Percentiles rank a stretch among this genome's conserved stretches.
phyloP scores from a whole-genome alignment of 176 grass and related monocot species.

The Tillandsia leiboldiana region DNA sequence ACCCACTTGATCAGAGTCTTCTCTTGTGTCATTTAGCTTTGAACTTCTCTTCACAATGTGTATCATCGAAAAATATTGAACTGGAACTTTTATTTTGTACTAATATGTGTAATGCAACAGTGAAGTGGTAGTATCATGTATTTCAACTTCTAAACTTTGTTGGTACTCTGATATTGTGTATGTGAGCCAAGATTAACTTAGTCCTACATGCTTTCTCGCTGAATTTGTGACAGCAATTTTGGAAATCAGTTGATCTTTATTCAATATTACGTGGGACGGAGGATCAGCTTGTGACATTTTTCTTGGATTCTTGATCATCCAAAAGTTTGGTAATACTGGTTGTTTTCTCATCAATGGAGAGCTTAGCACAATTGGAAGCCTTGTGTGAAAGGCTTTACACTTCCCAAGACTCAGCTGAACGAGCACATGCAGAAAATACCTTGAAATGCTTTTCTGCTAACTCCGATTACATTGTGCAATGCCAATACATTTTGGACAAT shows the following conservation, averaged over 20 bases:
- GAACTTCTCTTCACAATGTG: constrained; percentile 36
- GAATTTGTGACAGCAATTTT: constrained; percentile 50
- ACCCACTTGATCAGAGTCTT: constrained; percentile 24
- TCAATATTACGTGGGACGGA: constrained; percentile 47
- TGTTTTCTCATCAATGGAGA: constrained; percentile 75
- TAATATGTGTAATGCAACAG: constrained; percentile 85
- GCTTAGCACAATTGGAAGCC: constrained; percentile 94
- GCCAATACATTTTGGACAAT: constrained; percentile 99
- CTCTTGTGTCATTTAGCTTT: constrained; percentile 40
- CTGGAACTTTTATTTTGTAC: constrained; percentile 52
- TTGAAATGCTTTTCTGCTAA: constrained; percentile 99
- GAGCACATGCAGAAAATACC: constrained; percentile 89
- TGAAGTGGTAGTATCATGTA: constrained; percentile 72
- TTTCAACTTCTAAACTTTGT: constrained; percentile 68
- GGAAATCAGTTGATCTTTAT: constrained; percentile 66
- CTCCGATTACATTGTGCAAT: constrained; percentile 94
- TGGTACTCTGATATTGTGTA: constrained; percentile 37
- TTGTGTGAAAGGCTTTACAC: constrained; percentile 99
- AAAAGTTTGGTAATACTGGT: constrained; percentile 44
- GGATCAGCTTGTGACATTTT: constrained; percentile 26
- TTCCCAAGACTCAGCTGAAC: constrained; percentile 85
- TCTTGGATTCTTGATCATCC: constrained; percentile 56
- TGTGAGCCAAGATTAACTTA: constrained; percentile 40
- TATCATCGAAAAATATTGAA: constrained; percentile 30
- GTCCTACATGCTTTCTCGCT: constrained; percentile 20